Base-by-base conservation (phyloP, 2,329 filamentous ascomycete genomes). In the Trichothecium sympodiale region DNA sequence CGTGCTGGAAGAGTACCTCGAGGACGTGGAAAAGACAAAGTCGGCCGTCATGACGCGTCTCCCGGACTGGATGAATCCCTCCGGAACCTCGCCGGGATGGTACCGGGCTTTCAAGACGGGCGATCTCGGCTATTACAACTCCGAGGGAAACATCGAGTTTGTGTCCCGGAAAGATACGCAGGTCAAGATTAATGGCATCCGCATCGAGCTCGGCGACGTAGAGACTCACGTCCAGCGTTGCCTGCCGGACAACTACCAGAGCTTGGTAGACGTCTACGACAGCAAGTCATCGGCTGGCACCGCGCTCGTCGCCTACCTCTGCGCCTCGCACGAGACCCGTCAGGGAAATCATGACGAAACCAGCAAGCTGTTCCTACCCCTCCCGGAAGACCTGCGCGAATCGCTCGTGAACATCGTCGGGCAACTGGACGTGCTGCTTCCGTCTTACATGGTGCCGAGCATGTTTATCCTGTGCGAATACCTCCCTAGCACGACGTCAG, bases 1-100 rank as follows among this genome's bases (percentile, higher is more conserved):
- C 10, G 7, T 73, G 13, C 64, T 62, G 17, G 52, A 60, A 26
- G 65, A 66, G 26, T 74, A 73, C 37, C 48, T 69, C 13, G 63
- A 65, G 35, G 41, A 49, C 8, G 4, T 46, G 20, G 25, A 39
- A 14, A 10, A 15, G 3, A 54, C 62, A 56, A 37, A 51, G 39
- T 8, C 40, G 3, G 40, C 42, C 2, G 3, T 28, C n/a, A 16
- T 35, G 13, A 29, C 17, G 29, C 34, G 12, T 23, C 39, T 31
- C 32, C 12, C 14, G 30, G 27, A 8, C 16, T 23, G 36, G 33
- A 14, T 20, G n/a, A n/a, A n/a, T 15, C 29, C 33, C 13, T 20
- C 31, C 17, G 15, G 20, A 47, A 8, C 12, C 4, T 12, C 10
- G 12, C 16, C n/a, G 12, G 15, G n/a, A 6, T 33, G 31, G 31